Conservation (phyloP, 1,139 yeast genomes). For the Candida freyschussii region DNA sequence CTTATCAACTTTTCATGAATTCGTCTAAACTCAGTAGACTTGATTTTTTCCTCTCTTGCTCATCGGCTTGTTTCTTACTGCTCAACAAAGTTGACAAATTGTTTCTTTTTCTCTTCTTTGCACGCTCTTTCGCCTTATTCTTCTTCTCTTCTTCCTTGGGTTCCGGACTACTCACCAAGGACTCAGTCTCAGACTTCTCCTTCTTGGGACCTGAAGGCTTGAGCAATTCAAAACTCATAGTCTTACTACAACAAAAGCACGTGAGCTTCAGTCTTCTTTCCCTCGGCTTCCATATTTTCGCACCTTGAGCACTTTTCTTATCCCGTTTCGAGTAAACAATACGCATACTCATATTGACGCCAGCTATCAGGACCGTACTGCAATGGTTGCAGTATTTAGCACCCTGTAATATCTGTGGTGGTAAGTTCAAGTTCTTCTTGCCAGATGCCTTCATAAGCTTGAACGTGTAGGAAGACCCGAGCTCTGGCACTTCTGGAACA, state of each 20-base stretch:
- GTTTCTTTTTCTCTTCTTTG: slow-evolving; percentile 33
- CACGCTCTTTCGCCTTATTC: slow-evolving; percentile 33
- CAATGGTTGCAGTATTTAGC: slow-evolving; percentile 43
- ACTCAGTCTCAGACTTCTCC: slow-evolving; percentile 2
- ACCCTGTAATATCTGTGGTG: slow-evolving; percentile 18
- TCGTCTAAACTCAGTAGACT: slow-evolving; percentile 44
- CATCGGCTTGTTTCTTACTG: slow-evolving; percentile 39
- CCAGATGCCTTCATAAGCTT: slow-evolving; percentile 10
- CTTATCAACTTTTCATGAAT: slow-evolving; percentile 35
- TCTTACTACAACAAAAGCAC: slow-evolving; percentile 32
- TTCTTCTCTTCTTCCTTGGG: slow-evolving; percentile 34
- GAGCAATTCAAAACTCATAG: slow-evolving; percentile 15
- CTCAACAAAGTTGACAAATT: slow-evolving; percentile 34
- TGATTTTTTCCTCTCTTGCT: slow-evolving; percentile 28
- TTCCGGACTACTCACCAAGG: slow-evolving; percentile 25
- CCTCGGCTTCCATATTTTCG: slow-evolving; percentile 12
- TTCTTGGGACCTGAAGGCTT: slow-evolving; percentile 5
- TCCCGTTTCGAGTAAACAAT: slow-evolving; percentile 22
- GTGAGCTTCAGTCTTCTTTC: slow-evolving; percentile 26
- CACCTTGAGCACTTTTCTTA: slow-evolving; percentile 11
- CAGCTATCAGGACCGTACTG: slow-evolving; percentile 42
- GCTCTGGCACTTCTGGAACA: slow-evolving; percentile 10
- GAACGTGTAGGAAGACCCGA: slow-evolving; percentile 12
- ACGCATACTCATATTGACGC: slow-evolving; percentile 35
- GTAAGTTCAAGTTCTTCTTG: slow-evolving; percentile 8